Evolutionary conservation across 2,329 filamentous ascomycete genomes (phyloP), one percentile per base, ranked within the genome.

Genomic region (Aspergillus hiratsukae): DNA sequence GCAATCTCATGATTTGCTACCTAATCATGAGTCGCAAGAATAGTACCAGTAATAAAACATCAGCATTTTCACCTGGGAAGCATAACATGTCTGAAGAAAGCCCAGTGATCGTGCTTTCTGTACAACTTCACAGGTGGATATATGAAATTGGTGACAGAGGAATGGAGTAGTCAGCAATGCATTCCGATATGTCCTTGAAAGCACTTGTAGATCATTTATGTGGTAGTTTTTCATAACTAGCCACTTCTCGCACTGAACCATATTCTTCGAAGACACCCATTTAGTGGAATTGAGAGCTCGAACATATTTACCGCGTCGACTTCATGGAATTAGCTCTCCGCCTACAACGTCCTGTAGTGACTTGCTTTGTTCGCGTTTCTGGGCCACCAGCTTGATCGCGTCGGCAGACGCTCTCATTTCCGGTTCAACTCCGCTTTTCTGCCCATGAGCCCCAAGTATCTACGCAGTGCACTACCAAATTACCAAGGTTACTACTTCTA

Each of bases 381-480:
- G 21, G 11, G 43, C 43, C 43, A 45, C 41, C 19, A 46, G 23
- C 40, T 48, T 37, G 19, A 54, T 59, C 63, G 63, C 60, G 61
- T 63, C 58, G 48, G 43, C 48, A 50, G 52, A 48, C 11, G 21
- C 14, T 14, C 43, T 46, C 21, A 46, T 46, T 46, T 46, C 43
- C 43, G 21, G 21, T n/a, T 45, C 31, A 50, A 50, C 43, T 46
- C 43, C 21, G 21, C 43, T 46, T 19, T 50, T 37, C 31, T 37
- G 14, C 31, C 31, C 31, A 17, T 35, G 31, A 35, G 31, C 31
- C 31, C 5, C 31, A 37, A 17, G 6, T 37, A 23, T 23, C 23
- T 23, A 37, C 31, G 17, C 31, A 37, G 31, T 37, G 17, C 31
- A 17, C 31, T 17, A 17, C 17, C 31, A 14, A 37, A 43, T 46